Conservation (phyloP, 176 grass and related monocot species). For the Lolium perenne region DNA sequence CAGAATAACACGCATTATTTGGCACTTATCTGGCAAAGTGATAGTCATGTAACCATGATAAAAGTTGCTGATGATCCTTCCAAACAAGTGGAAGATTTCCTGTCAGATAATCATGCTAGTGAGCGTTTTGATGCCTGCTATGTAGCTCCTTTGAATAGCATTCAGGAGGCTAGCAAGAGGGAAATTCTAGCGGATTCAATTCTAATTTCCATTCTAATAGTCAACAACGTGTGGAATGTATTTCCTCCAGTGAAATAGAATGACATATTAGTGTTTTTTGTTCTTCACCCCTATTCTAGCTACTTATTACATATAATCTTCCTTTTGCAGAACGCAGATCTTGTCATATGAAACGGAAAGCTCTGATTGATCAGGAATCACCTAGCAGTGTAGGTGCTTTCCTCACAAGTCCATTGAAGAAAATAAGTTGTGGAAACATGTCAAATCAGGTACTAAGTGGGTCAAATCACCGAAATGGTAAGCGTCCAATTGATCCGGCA, state of each 20-base stretch:
- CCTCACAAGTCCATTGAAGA: neutral
- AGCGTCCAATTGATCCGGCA: neutral
- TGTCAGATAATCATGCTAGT: constrained; percentile 40
- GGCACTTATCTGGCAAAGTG: constrained; percentile 20
- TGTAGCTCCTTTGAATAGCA: constrained; percentile 3
- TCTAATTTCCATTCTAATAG: constrained; percentile 7
- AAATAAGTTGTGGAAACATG: neutral
- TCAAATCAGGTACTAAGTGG: neutral
- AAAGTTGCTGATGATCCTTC: constrained; percentile 53
- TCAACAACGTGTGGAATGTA: neutral
- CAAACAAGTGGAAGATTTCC: constrained; percentile 35
- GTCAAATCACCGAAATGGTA: neutral
- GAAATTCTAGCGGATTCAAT: constrained; percentile 26
- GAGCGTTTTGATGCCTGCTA: constrained; percentile 43
- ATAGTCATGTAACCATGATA: constrained; percentile 40
- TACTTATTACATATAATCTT: constrained; percentile 12
- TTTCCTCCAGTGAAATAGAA: constrained; percentile 5
- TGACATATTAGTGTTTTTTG: neutral
- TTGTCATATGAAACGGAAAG: neutral
- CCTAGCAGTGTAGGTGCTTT: neutral
- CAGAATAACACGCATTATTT: constrained; percentile 10
- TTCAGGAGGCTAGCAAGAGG: neutral
- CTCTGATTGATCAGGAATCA: neutral
- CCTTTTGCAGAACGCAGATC: constrained; percentile 2
- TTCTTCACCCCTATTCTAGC: neutral